These are phyloP conservation scores for Populus hybrid DNA, from an alignment of 441 rosid genomes.

Conservation along the genomic window DNA sequence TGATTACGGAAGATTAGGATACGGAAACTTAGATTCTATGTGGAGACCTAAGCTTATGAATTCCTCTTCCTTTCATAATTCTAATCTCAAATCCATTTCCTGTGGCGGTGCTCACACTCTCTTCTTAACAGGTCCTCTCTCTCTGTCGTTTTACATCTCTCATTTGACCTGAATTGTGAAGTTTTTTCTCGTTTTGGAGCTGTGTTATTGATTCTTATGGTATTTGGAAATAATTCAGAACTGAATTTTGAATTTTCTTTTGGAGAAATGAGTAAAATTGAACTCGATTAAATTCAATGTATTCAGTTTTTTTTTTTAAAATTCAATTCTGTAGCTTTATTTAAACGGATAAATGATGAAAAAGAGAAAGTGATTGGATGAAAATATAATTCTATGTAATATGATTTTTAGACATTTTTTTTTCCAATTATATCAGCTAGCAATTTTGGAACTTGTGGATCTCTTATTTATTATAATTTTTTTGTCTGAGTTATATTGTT, in stretches of 20 bases:
- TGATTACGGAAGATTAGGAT: slow-evolving; percentile 82
- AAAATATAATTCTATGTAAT: background rate
- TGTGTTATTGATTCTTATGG: background rate
- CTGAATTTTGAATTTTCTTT: background rate
- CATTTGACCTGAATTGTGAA: background rate
- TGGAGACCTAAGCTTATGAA: slow-evolving; percentile 51
- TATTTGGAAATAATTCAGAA: background rate
- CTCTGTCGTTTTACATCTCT: background rate
- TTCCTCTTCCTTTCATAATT: slow-evolving; percentile 46
- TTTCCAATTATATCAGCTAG: background rate
- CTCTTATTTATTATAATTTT: too few relatives aligned
- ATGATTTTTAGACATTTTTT: background rate
- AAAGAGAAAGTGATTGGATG: background rate
- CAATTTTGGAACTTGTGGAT: background rate
- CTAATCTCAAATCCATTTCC: slow-evolving; percentile 53
- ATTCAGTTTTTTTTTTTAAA: background rate
- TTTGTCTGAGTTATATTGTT: background rate
- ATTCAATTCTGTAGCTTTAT: background rate
- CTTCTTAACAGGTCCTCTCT: slow-evolving; percentile 70
- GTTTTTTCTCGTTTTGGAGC: background rate
- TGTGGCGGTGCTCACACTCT: slow-evolving; percentile 99
- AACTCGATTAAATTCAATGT: background rate
- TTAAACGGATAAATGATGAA: background rate
- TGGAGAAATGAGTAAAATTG: background rate
- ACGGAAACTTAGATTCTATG: slow-evolving; percentile 66